Conservation (phyloP, 176 grass and related monocot species). For the Carex cristatella region DNA sequence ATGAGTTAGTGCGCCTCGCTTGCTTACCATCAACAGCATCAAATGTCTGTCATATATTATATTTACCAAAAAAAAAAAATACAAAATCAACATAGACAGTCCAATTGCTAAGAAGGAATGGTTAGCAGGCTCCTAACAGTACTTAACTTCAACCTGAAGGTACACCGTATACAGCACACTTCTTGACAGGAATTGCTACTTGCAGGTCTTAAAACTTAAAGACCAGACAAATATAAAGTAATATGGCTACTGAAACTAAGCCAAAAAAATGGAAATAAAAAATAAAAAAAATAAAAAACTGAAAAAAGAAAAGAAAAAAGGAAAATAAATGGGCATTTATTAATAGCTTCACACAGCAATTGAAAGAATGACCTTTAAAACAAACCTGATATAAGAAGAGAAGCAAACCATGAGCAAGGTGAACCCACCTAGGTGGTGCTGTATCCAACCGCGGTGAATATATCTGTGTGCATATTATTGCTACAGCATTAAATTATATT, state of each 20-base stretch:
- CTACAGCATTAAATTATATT: conserved; percentile 3
- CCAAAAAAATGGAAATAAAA: too few relatives aligned
- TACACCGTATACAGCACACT: not conserved
- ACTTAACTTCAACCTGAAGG: conserved; percentile 4
- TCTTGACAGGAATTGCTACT: not conserved
- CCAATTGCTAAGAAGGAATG: not conserved
- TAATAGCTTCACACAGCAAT: not conserved
- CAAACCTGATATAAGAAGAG: conserved; percentile 99
- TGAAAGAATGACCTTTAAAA: conserved; percentile 19
- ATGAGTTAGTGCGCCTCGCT: conserved; percentile 98
- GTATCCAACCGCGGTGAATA: conserved; percentile 83
- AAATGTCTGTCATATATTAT: conserved; percentile 63
- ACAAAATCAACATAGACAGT: conserved; percentile 5
- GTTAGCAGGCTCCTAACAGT: not conserved
- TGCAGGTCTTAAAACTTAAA: not conserved
- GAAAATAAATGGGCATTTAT: not conserved
- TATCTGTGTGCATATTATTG: conserved; percentile 42
- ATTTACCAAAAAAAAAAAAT: conserved; percentile 15
- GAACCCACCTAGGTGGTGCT: conserved; percentile 97
- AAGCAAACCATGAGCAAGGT: conserved; percentile 92
- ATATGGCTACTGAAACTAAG: not conserved
- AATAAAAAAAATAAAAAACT: not conserved
- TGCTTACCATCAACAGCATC: conserved; percentile 99
- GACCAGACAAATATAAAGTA: not conserved
- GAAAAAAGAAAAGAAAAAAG: not conserved